Conservation (phyloP, 2,329 filamentous ascomycete species). For the Tolypocladium nubicola region DNA sequence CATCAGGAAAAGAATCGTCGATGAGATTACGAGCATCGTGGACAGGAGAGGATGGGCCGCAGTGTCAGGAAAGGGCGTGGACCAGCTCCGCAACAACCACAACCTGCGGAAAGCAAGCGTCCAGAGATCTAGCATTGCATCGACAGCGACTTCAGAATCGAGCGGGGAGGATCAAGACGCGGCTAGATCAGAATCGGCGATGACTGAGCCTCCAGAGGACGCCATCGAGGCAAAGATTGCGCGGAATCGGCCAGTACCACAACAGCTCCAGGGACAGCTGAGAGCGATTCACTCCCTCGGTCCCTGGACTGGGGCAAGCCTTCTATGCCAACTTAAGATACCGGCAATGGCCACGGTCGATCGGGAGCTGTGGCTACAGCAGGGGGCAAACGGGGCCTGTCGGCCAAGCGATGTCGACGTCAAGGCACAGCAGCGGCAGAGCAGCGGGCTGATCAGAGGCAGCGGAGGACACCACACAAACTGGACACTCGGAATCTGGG, state of each 20-base stretch:
- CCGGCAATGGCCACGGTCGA: constrained; percentile 61
- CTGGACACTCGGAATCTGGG: constrained; percentile 57
- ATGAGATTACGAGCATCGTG: constrained; percentile 61
- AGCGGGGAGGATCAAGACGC: constrained; percentile 13
- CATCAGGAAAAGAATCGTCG: constrained; percentile 63
- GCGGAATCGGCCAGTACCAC: constrained; percentile 22
- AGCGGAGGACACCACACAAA: constrained; percentile 29
- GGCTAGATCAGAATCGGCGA: constrained; percentile 11
- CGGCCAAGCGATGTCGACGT: constrained; percentile 48
- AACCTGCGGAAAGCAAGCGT: constrained; percentile 23
- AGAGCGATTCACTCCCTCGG: constrained; percentile 60
- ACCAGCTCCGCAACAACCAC: constrained; percentile 36
- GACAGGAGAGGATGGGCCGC: constrained; percentile 65
- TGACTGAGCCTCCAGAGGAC: constrained; percentile 15
- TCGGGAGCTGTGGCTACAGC: constrained; percentile 58
- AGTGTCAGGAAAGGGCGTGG: constrained; percentile 59
- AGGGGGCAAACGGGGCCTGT: constrained; percentile 53
- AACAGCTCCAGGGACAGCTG: constrained; percentile 45
- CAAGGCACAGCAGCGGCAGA: constrained; percentile 50
- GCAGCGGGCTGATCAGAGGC: constrained; percentile 35
- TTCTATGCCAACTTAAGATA: constrained; percentile 58
- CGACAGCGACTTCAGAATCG: constrained; percentile 11
- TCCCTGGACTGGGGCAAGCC: constrained; percentile 63
- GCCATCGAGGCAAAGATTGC: constrained; percentile 25
- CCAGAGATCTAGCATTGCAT: constrained; percentile 9